Conservation (phyloP, 2,329 filamentous ascomycete genomes). For the Aspergillus aculeatinus region DNA sequence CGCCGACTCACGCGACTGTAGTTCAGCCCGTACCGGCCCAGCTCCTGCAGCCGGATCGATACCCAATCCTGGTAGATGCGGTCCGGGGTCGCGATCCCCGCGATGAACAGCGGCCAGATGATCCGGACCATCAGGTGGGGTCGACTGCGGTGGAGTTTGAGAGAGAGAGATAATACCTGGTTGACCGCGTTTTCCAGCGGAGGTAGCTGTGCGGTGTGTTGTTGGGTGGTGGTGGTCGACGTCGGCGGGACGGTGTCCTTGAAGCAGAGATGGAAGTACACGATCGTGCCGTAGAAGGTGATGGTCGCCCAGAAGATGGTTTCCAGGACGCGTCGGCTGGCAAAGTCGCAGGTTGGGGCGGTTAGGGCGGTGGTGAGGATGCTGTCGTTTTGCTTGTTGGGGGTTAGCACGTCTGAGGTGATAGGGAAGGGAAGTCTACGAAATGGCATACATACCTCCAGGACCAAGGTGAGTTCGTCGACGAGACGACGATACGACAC, state of each 20-base stretch:
- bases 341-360: slow-evolving; percentile 20
- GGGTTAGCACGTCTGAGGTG: background rate
- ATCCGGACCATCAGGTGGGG: slow-evolving; percentile 26
- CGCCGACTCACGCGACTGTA: slow-evolving; percentile 21
- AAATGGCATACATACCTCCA: slow-evolving; percentile 17
- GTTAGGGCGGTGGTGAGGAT: slow-evolving; percentile 21
- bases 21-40: slow-evolving; percentile 27
- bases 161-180: slow-evolving; percentile 22
- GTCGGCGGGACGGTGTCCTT: slow-evolving; percentile 6
- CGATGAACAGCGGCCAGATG: slow-evolving; percentile 27
- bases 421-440: no score
- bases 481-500: slow-evolving; percentile 20
- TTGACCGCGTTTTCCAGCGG: slow-evolving; percentile 22
- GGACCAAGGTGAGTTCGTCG: slow-evolving; percentile 20
- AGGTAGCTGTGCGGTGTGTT: slow-evolving; percentile 9
- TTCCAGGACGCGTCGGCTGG: slow-evolving; percentile 24
- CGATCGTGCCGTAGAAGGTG: slow-evolving; percentile 24
- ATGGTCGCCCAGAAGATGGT: slow-evolving; percentile 28
- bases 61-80: slow-evolving; percentile 30
- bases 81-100: slow-evolving; percentile 27
- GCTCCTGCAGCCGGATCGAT: slow-evolving; percentile 25
- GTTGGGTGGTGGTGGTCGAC: background rate
- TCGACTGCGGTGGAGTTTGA: slow-evolving; percentile 25
- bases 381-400: slow-evolving; percentile 23
- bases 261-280: slow-evolving; percentile 28